Evolutionary conservation across 2,329 filamentous ascomycete genomes (phyloP).

Genomic region (Diaporthe humulicola): DNA sequence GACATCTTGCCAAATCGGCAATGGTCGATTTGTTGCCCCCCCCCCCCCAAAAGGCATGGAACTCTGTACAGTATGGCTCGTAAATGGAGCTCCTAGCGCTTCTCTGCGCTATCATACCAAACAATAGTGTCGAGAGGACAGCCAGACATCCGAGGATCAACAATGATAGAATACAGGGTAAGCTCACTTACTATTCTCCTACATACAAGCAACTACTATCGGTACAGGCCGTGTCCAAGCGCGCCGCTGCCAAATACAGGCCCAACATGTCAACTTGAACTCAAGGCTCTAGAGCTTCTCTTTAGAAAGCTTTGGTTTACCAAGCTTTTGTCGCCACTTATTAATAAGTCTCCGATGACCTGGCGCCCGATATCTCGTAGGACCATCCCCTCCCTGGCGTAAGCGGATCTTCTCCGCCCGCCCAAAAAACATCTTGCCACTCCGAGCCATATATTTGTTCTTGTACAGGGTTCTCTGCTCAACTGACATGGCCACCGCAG

Average conservation of each 20-base stretch:
- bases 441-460: not conserved
- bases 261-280: not conserved
- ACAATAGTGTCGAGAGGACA: not conserved
- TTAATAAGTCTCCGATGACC: not conserved
- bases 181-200: not conserved
- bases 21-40: no score
- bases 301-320: not conserved
- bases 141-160: not conserved
- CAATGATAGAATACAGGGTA: not conserved
- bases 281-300: not conserved
- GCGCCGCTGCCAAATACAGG: not conserved
- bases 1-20: not conserved
- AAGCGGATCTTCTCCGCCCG: conserved; percentile 8
- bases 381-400: not conserved
- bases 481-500: not conserved
- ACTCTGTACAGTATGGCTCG: no score
- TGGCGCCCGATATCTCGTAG: not conserved
- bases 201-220: not conserved
- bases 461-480: not conserved
- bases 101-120: not conserved
- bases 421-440: conserved; percentile 20
- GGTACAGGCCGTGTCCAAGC: not conserved
- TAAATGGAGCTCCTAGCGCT: not conserved
- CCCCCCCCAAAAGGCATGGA: no score
- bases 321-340: not conserved